Conservation (phyloP, 2,329 filamentous ascomycete genomes). For the Aspergillus jensenii region DNA sequence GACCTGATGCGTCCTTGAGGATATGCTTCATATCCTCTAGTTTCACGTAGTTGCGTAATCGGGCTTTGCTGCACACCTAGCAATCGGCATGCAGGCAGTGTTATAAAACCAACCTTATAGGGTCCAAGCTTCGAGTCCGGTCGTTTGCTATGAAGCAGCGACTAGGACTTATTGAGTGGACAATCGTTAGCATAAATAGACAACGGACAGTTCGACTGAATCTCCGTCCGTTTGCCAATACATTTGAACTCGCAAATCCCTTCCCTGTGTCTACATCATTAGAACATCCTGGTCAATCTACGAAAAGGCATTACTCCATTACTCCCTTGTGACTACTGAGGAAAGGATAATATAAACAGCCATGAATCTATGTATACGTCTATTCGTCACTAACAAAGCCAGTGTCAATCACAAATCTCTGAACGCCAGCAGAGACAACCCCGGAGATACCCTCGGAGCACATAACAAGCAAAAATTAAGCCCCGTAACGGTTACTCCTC, state of each 20-base stretch:
- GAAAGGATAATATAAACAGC: neutral
- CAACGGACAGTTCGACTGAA: no score
- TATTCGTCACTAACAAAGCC: neutral
- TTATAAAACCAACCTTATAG: neutral
- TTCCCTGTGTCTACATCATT: neutral
- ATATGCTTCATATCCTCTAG: neutral
- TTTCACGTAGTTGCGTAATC: neutral
- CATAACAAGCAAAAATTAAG: neutral
- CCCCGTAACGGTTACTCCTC: neutral
- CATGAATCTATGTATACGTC: slow-evolving; percentile 7
- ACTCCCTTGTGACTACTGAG: neutral
- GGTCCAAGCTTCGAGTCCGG: neutral
- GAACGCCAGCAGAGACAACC: slow-evolving; percentile 6
- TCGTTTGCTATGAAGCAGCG: neutral
- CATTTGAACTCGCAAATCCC: neutral
- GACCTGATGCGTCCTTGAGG: neutral
- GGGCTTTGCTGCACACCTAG: neutral
- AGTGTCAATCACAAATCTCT: neutral
- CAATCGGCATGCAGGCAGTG: neutral
- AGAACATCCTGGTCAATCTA: neutral
- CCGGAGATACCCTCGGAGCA: neutral
- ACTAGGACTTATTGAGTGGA: no score
- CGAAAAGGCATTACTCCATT: no score
- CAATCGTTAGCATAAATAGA: no score
- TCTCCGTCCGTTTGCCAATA: no score